phyloP scores from a whole-genome alignment of 768 basidiomycete species.

The Collybiopsis confluens region DNA sequence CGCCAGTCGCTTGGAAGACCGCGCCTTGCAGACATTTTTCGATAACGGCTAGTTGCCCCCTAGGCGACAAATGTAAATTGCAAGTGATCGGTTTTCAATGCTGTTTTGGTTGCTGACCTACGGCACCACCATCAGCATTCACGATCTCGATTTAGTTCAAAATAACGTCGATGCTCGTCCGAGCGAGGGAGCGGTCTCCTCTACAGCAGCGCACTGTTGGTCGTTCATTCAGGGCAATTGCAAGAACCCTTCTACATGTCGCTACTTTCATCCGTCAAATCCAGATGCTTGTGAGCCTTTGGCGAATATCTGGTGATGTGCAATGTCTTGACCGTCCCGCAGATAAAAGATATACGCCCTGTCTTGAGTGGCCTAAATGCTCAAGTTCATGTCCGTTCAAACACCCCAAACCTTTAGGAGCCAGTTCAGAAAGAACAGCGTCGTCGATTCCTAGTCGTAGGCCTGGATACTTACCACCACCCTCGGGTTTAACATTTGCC shows the following conservation, averaged over 20 bases:
- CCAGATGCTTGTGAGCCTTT: slow-evolving; percentile 25
- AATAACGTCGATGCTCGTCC: slow-evolving; percentile 4
- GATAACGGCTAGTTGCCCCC: slow-evolving; percentile 39
- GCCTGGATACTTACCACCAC: too few relatives aligned
- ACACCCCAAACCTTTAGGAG: slow-evolving; percentile 24
- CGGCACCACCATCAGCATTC: slow-evolving; percentile 25
- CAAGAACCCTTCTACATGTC: slow-evolving; percentile 19
- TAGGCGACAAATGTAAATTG: slow-evolving; percentile 38
- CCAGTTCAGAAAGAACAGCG: too few relatives aligned
- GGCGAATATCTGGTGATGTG: not conserved
- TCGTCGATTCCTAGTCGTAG: too few relatives aligned
- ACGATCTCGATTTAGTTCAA: slow-evolving; percentile 23
- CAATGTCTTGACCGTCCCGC: slow-evolving; percentile 2
- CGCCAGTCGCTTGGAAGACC: slow-evolving; percentile 26
- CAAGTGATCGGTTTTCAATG: slow-evolving; percentile 19
- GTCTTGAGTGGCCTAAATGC: slow-evolving; percentile 28
- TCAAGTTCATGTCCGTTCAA: slow-evolving; percentile 22
- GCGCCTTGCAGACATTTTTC: slow-evolving; percentile 37
- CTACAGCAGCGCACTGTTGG: slow-evolving; percentile 11
- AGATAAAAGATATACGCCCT: slow-evolving; percentile 34
- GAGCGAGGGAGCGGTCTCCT: not conserved
- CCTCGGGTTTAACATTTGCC: too few relatives aligned
- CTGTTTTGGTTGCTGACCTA: slow-evolving; percentile 10
- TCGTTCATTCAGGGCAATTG: slow-evolving; percentile 27
- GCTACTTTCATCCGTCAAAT: slow-evolving; percentile 26